These are phyloP conservation scores for Parietaria judaica DNA, from an alignment of 306 rosid species.

Conservation along the genomic window DNA sequence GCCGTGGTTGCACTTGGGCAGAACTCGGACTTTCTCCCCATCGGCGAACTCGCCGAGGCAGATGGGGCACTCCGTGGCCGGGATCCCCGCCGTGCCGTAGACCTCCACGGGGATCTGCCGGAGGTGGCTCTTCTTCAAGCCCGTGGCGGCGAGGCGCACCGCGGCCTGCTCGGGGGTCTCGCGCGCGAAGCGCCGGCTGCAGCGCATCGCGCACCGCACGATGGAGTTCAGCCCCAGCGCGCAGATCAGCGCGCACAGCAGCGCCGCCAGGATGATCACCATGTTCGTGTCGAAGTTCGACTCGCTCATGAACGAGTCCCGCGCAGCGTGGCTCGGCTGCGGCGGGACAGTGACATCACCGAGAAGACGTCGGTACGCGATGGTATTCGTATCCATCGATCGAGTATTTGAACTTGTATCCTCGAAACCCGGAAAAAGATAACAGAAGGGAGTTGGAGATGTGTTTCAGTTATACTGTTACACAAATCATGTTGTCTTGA, in stretches of 20 bases:
- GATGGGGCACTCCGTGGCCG: conserved; percentile 74
- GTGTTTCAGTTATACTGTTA: conserved; percentile 8
- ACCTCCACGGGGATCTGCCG: conserved; percentile 59
- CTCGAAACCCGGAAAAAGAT: not conserved
- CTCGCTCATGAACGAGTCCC: conserved; percentile 27
- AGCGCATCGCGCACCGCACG: conserved; percentile 47
- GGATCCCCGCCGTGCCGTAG: conserved; percentile 34
- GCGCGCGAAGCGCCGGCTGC: conserved; percentile 34
- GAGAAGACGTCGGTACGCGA: conserved; percentile 27
- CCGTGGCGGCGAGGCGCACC: conserved; percentile 32
- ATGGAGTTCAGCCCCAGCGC: conserved; percentile 74
- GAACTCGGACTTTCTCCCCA: conserved; percentile 57
- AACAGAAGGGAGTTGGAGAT: conserved; percentile 4
- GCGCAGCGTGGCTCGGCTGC: conserved; percentile 9
- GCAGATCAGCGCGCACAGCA: conserved; percentile 54
- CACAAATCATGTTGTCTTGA: conserved; percentile 23
- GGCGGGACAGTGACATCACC: conserved; percentile 31
- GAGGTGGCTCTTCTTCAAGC: conserved; percentile 48
- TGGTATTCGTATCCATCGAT: not conserved
- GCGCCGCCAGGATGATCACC: conserved; percentile 70
- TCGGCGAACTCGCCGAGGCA: conserved; percentile 70
- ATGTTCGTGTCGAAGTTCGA: conserved; percentile 68
- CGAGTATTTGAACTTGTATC: not conserved
- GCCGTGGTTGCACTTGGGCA: conserved; percentile 76
- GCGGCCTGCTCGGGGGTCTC: conserved; percentile 35